phyloP scores from a whole-genome alignment of 2,329 filamentous ascomycete species.

The Cladosporium cucumerinum region DNA sequence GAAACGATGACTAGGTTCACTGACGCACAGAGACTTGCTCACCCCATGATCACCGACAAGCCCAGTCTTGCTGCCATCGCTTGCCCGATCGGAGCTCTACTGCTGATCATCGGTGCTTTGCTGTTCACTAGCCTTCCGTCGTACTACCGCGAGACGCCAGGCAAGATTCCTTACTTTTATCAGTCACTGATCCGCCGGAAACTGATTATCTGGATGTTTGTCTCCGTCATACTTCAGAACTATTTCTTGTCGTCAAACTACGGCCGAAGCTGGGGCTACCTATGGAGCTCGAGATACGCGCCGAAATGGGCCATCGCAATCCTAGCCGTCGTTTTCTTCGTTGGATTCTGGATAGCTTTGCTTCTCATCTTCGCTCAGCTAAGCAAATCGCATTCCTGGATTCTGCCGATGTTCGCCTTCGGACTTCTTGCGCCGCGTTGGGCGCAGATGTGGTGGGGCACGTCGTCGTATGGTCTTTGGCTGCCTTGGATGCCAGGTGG shows the following conservation, averaged over 20 bases:
- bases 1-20: constrained; percentile 35
- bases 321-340: constrained; percentile 53
- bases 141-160: constrained; percentile 39
- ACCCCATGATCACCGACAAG: neutral
- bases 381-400: constrained; percentile 59
- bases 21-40: constrained; percentile 18
- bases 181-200: constrained; percentile 57
- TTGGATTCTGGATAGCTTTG: constrained; percentile 52
- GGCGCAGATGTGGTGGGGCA: constrained; percentile 65
- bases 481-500: constrained; percentile 57
- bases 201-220: constrained; percentile 63
- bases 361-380: constrained; percentile 51
- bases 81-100: constrained; percentile 52
- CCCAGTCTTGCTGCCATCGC: constrained; percentile 44
- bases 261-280: constrained; percentile 62
- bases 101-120: constrained; percentile 53
- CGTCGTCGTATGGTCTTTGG: constrained; percentile 56
- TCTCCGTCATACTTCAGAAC: constrained; percentile 61
- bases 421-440: constrained; percentile 62
- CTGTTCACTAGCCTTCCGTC: constrained; percentile 60
- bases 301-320: constrained; percentile 54
- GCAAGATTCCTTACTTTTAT: constrained; percentile 63
- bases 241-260: constrained; percentile 64
- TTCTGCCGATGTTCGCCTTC: constrained; percentile 63
- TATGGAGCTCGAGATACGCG: constrained; percentile 56